These are phyloP conservation scores for Trichosporon sp. DNA, from an alignment of 1,284 basidiomycete genomes.

Conservation along the genomic window DNA sequence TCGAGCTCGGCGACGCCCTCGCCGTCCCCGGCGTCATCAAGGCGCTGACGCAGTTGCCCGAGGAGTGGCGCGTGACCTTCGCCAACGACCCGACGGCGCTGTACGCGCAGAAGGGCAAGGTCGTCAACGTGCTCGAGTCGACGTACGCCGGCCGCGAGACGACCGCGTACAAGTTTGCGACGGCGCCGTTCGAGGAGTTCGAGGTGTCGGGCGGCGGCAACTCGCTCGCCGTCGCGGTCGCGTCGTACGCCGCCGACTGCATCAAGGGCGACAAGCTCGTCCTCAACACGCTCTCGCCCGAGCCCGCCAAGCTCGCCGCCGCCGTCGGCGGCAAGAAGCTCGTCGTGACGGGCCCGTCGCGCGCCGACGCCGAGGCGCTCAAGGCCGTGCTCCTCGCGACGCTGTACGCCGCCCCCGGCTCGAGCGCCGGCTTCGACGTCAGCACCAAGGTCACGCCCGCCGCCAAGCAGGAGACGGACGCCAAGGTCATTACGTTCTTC, in stretches of 20 bases:
- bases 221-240: constrained; percentile 37
- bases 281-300: constrained; percentile 40
- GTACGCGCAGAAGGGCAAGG: constrained; percentile 34
- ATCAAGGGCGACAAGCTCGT: constrained; percentile 33
- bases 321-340: constrained; percentile 33
- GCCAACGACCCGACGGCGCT: constrained; percentile 54
- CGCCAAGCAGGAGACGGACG: constrained; percentile 19
- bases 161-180: constrained; percentile 41
- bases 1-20: constrained; percentile 59
- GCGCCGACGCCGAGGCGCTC: constrained; percentile 41
- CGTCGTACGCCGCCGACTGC: constrained; percentile 32
- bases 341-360: constrained; percentile 37
- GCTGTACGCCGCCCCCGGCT: constrained; percentile 51
- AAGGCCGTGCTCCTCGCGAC: constrained; percentile 49
- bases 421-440: constrained; percentile 38
- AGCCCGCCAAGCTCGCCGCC: constrained; percentile 32
- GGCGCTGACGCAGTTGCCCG: constrained; percentile 61
- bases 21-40: constrained; percentile 54
- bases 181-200: constrained; percentile 28
- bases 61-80: constrained; percentile 68
- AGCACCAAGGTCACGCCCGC: constrained; percentile 36
- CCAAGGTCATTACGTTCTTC: constrained; percentile 51
- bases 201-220: constrained; percentile 22
- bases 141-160: constrained; percentile 44
- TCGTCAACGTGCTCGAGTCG: constrained; percentile 48